Base-by-base conservation (phyloP, 805 yeast species). In the Kluyveromyces dobzhanskii region DNA sequence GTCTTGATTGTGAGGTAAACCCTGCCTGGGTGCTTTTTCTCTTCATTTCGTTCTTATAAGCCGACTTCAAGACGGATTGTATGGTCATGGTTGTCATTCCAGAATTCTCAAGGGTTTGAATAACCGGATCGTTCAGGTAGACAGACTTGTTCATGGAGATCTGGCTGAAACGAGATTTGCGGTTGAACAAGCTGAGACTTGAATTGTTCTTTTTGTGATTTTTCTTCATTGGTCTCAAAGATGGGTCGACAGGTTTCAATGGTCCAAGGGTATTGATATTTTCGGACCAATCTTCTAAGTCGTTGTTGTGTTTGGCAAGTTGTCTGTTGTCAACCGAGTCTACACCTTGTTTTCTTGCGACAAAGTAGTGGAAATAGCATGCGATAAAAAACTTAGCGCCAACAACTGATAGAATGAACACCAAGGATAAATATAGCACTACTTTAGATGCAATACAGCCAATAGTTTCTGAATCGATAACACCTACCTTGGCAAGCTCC, bases 401-500 rank as follows among this genome's bases (percentile, higher is more conserved):
- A 17, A 87, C 94, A 39, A 92, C 75, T 2, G 94, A 73, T 42
- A 92, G 67, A 51, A 92, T 88, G 56, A 92, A 86, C 8, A 83
- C 80, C 52, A 92, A 70, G 1, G 97, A 84, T 5, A 82, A 72
- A 50, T 77, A 76, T 44, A 92, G 71, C 1, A 92, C 96, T 29
- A 88, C 78, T 39, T 78, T 66, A 0, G 97, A 86, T 0, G 95
- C 94, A 54, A 92, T 78, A 64, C 98, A 92, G 4, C 98, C 98
- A 52, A 92, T 77, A 5, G 95, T 78, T 28, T 84, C 85, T 2
- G 88, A 76, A 56, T 92, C 97, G 30, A 92, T 75, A 35, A 76
- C 78, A 17, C 98, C 98, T 12, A 90, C 94, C 61, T 82, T 85
- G 37, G 84, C 69, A 39, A 86, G 83, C 60, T 92, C 97, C 9